A percentile compares a stretch with the other conserved stretches of the same genome.
phyloP scores from a whole-genome alignment of 2,329 filamentous ascomycete genomes.

The Talaromyces marneffei region DNA sequence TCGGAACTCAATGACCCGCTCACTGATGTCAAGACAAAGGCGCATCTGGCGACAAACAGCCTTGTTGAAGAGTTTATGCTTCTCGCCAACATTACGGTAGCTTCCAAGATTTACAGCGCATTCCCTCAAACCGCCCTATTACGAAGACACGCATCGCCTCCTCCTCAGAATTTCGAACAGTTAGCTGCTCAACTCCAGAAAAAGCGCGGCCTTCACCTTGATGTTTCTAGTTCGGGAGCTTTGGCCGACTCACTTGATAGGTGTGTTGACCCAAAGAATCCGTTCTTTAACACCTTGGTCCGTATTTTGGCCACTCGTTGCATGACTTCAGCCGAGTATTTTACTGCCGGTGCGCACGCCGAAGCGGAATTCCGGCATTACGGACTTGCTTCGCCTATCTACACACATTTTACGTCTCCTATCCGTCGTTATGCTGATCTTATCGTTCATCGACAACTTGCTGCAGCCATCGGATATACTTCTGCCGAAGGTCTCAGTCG shows the following conservation, averaged over 20 bases:
- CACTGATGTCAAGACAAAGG: conserved; percentile 85
- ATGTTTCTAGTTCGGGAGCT: conserved; percentile 81
- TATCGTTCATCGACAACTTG: conserved; percentile 86
- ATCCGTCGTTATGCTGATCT: conserved; percentile 98
- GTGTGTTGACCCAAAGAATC: conserved; percentile 72
- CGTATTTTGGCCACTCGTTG: conserved; percentile 96
- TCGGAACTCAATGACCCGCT: conserved; percentile 94
- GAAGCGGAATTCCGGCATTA: conserved; percentile 96
- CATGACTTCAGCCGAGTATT: conserved; percentile 99
- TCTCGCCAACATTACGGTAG: conserved; percentile 93
- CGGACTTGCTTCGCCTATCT: conserved; percentile 91
- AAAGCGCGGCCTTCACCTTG: conserved; percentile 74
- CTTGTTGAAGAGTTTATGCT: conserved; percentile 99
- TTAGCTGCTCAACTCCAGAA: conserved; percentile 83
- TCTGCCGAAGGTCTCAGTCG: conserved; percentile 76
- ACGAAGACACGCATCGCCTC: conserved; percentile 83
- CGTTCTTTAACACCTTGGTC: conserved; percentile 97
- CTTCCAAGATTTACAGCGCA: conserved; percentile 78
- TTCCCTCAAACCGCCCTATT: conserved; percentile 95
- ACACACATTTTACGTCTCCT: conserved; percentile 96
- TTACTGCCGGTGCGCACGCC: conserved; percentile 86
- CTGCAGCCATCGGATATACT: conserved; percentile 86
- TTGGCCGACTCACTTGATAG: conserved; percentile 85
- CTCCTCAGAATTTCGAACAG: conserved; percentile 94
- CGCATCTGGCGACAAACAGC: conserved; percentile 90